These are phyloP conservation scores for Lagenaria siceraria DNA, from an alignment of 306 rosid species.

Conservation along the genomic window DNA sequence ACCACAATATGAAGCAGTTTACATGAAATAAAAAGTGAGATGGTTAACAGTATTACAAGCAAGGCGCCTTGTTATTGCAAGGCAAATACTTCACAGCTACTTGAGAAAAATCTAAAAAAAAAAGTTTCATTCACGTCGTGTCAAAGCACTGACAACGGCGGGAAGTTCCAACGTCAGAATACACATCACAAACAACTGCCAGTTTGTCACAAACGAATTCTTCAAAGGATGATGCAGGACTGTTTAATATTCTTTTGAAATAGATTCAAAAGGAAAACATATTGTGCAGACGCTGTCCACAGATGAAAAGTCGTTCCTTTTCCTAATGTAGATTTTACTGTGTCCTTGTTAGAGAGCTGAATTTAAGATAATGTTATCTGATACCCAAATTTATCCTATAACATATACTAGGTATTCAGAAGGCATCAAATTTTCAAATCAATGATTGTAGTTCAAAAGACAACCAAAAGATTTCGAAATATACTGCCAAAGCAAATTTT, in stretches of 20 bases:
- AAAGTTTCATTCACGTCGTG: neutral
- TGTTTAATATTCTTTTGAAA: neutral
- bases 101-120: neutral
- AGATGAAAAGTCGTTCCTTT: neutral
- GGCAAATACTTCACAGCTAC: neutral
- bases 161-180: neutral
- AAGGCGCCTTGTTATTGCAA: neutral
- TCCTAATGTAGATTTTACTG: neutral
- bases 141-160: neutral
- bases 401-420: neutral
- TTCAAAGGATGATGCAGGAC: neutral
- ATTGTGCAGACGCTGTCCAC: too few relatives aligned
- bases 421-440: neutral
- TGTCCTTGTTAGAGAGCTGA: neutral
- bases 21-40: neutral
- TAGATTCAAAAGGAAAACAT: too few relatives aligned
- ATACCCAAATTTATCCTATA: neutral
- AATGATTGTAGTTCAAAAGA: neutral
- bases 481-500: neutral
- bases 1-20: neutral
- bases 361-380: neutral
- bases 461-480: neutral
- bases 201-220: neutral
- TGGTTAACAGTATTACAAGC: neutral
- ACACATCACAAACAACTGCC: neutral